These are phyloP conservation scores for Punica granatum DNA, from an alignment of 345 rosid genomes.

Conservation along the genomic window DNA sequence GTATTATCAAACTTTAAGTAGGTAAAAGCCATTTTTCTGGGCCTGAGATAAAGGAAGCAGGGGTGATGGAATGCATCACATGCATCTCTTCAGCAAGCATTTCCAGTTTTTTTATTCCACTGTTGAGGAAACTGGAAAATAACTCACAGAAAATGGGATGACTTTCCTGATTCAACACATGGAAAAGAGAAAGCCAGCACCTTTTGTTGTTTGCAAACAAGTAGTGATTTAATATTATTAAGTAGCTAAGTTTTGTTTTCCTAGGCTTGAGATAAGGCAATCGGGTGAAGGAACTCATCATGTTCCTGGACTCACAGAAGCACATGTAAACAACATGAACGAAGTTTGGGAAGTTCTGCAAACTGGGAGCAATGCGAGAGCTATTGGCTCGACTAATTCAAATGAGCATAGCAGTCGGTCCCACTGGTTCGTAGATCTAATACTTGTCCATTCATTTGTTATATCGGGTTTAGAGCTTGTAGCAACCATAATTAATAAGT, in stretches of 20 bases:
- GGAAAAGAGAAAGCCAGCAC: neutral
- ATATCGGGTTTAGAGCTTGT: neutral
- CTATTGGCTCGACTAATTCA: slow-evolving; percentile 83
- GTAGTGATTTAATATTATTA: neutral
- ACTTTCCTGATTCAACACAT: neutral
- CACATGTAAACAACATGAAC: slow-evolving; percentile 60
- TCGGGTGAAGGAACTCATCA: slow-evolving; percentile 74
- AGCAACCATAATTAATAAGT: neutral
- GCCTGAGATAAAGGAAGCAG: neutral
- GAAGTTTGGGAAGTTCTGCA: slow-evolving; percentile 93
- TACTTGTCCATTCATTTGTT: neutral
- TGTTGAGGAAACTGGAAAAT: too few species aligned
- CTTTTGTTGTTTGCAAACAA: neutral
- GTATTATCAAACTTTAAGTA: neutral
- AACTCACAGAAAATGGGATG: neutral
- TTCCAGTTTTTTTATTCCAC: neutral
- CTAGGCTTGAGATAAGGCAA: slow-evolving; percentile 80
- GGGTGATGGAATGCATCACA: neutral
- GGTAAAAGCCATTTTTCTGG: neutral
- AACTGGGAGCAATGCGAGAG: slow-evolving; percentile 86
- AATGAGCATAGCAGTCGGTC: slow-evolving; percentile 97
- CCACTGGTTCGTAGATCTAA: slow-evolving; percentile 54
- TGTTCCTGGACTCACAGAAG: slow-evolving; percentile 86
- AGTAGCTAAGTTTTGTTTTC: slow-evolving; percentile 8
- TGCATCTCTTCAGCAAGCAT: neutral